Evolutionary conservation across 2,329 filamentous ascomycete genomes (phyloP), one percentile per base, ranked within the genome.

Genomic region (Ophiocordyceps australis): DNA sequence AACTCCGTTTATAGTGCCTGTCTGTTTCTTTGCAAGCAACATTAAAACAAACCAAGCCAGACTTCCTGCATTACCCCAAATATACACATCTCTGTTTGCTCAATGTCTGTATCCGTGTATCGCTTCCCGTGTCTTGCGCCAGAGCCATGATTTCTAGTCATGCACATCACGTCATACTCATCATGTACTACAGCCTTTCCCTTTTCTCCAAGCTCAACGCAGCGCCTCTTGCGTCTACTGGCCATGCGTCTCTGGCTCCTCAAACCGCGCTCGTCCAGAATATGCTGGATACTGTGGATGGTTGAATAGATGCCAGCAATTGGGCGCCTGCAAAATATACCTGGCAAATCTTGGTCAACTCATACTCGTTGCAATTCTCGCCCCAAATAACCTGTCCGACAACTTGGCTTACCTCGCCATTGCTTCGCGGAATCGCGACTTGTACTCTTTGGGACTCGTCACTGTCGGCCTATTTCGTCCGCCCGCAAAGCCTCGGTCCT

Each of bases 401-500:
- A 20, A 18, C 20, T 13, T 38, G 18, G 69, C 69, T 44, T 74
- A 83, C 65, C 83, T 73, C 40, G 83, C 81, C 89, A 98, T 98
- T 9, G 85, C 85, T 52, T 94, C 86, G 36, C 89, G 60, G 57
- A 98, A 98, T 5, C 89, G 73, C 38, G 79, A 85, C 51, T 94
- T 91, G 49, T 98, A 98, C 53, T 98, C 89, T 54, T 89, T 92
- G 3, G 89, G 91, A 50, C 80, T 91, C 9, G 89, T 98, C 26
- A 98, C 89, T 0, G 89, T 98, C 7, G 91, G 91, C 33, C 82
- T 68, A 41, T 91, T 80, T 30, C 78, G 71, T 17, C 74, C 74
- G 30, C 74, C 72, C 1, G 69, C 77, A 40, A 85, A 82, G 1
- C 80, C 89, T 20, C 86, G 77, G 44, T 95, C 85, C 52, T 98